Evolutionary conservation across 805 yeast species (phyloP), one percentile per base, ranked within the genome.

Genomic region (Yamadazyma kitorensis): DNA sequence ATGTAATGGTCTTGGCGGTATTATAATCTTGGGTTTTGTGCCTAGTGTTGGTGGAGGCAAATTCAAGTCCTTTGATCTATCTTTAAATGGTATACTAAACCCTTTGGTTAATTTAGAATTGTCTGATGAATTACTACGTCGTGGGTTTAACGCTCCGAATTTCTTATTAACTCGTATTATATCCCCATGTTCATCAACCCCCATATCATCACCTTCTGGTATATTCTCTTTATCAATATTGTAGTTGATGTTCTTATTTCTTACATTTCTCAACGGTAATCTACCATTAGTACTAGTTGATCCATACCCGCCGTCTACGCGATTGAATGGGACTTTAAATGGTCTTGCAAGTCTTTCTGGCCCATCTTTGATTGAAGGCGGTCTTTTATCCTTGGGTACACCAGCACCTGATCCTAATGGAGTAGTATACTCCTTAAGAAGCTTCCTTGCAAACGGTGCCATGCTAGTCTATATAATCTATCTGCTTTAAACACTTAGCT

Each of bases 1-100:
- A 54, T 91, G 94, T n/a, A 93, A 68, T 1, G 98, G 94, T 38
- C 88, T 65, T 4, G 98, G 95, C n/a, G 86, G 84, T 34, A 86
- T 60, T 1, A 76, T 67, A 2, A 78, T 73, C 42, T 78, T 76
- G 24, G 82, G 74, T 42, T 82, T 76, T 38, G 88, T 87, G 0
- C 98, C 98, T 40, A 91, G 65, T 0, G 95, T 85, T 0, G 94
- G 86, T 0, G 95, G 89, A 1, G 88, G 72, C 31, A 45, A 50
- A 39, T 27, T 42, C 17, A 49, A 44, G 31, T 54, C 52, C 27
- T 55, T 62, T 27, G 62, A 58, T 22, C 57, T 59, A 33, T 59
- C 59, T 17, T 52, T 68, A 35, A 82, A 64, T 1, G 94, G 94
- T 4, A 80, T 78, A 1, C 64, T 59, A 55, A 84, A 84, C n/a